A percentile compares a stretch with the other conserved stretches of the same genome.
phyloP scores from a whole-genome alignment of 495 filamentous ascomycete genomes.

The Mytilinidion resinicola region DNA sequence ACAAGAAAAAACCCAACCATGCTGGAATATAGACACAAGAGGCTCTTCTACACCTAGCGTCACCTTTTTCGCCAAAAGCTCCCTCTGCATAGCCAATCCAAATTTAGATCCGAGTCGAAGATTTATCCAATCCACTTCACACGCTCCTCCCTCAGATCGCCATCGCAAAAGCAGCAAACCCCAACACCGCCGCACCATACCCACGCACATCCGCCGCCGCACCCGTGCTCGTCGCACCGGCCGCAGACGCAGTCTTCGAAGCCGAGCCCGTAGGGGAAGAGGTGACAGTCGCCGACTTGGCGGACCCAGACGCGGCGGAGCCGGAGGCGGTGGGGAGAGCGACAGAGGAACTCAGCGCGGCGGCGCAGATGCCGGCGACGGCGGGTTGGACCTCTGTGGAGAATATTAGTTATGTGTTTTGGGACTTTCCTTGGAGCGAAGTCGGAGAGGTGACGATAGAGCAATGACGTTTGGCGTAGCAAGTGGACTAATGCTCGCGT shows the following conservation, averaged over 20 bases:
- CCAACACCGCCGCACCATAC: conserved; percentile 16
- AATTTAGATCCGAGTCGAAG: too few species aligned
- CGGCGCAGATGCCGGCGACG: conserved; percentile 10
- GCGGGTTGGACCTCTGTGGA: conserved; percentile 10
- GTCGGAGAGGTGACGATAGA: too few species aligned
- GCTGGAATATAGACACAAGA: too few species aligned
- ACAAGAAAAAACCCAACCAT: too few species aligned
- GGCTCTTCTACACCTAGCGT: too few species aligned
- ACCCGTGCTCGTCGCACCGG: conserved; percentile 7
- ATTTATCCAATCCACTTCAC: too few species aligned
- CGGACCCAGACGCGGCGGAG: background rate
- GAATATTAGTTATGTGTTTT: background rate
- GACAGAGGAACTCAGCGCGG: conserved; percentile 13
- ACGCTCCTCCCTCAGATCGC: background rate
- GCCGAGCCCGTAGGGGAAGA: conserved; percentile 8
- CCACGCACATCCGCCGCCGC: conserved; percentile 21
- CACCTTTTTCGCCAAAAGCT: too few species aligned
- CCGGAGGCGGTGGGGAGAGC: background rate
- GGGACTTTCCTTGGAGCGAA: background rate
- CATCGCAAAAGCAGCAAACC: conserved; percentile 15
- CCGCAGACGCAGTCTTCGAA: background rate
- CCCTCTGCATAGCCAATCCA: too few species aligned
- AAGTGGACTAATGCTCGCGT: too few species aligned
- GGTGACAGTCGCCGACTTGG: conserved; percentile 5
- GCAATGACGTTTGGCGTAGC: too few species aligned